Base-by-base conservation (phyloP, 768 basidiomycete species). In the Exidia glandulosa region DNA sequence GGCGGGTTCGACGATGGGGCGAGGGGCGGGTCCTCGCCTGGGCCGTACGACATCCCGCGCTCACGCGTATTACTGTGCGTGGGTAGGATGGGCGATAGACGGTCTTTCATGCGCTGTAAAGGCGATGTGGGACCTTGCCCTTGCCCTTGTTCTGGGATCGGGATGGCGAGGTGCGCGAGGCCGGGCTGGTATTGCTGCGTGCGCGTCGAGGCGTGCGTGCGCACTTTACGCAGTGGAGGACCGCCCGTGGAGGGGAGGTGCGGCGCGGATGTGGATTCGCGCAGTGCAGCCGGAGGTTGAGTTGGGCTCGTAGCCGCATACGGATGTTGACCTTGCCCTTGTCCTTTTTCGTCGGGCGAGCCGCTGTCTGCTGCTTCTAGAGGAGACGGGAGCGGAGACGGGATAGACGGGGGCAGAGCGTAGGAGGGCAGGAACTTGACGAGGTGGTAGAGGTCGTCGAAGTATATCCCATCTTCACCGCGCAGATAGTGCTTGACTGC, bases 401-500 rank as follows among this genome's bases (percentile, higher is more conserved):
- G 62, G 4, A 60, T 25, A 19, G 66, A 64, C 45, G 56, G 56
- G 2, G 66, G 66, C 14, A 66, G 64, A 14, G 58, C 57, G 50
- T 67, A 68, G 1, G 81, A 74, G 3, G 87, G 86, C n/a, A 89
- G 77, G 68, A 82, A 86, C 67, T 86, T 88, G 67, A 86, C 81
- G 48, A 84, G 79, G 62, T 85, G 79, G 70, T 85, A 87, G 16
- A 87, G 71, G 67, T 87, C 84, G 64, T 76, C 79, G 57, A 68
- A 71, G 23, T 55, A 48, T 19, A 58, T 63, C 19, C 71, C 71
- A 57, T 77, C 77, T 66, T 78, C 77, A 4, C 83, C 84, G 41
- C 86, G 76, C 19, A 86, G 71, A 66, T 87, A 88, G 67, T 87
- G 86, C 69, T 87, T 87, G 19, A 85, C 74, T 2, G 86, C 77